A percentile compares a stretch with the other conserved stretches of the same genome.
Conservation (phyloP, 768 basidiomycete species). For the Mycena kentingensis region DNA sequence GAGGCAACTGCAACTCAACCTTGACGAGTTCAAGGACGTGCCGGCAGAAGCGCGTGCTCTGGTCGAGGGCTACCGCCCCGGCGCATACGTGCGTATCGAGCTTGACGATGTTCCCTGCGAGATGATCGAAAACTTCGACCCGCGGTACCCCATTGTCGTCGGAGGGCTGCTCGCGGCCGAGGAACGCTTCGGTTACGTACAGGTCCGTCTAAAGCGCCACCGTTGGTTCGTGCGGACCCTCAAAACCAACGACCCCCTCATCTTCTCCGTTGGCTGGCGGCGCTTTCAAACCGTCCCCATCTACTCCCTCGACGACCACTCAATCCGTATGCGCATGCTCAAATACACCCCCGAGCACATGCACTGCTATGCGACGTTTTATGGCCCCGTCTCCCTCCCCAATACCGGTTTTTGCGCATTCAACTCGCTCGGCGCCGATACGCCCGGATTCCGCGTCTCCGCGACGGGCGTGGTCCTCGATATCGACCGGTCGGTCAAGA, state of each 20-base stretch:
- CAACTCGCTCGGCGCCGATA: constrained; percentile 72
- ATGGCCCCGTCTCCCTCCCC: constrained; percentile 87
- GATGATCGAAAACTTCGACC: constrained; percentile 91
- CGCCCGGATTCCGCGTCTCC: constrained; percentile 80
- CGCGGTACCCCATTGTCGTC: constrained; percentile 85
- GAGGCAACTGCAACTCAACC: constrained; percentile 78
- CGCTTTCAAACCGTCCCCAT: constrained; percentile 94
- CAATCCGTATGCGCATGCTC: constrained; percentile 97
- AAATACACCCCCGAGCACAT: constrained; percentile 99
- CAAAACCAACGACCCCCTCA: constrained; percentile 96
- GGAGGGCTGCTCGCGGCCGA: constrained; percentile 90
- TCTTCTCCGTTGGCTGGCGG: constrained; percentile 97
- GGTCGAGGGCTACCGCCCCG: constrained; percentile 90
- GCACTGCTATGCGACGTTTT: constrained; percentile 99
- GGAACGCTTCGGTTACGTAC: constrained; percentile 90
- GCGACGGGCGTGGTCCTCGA: constrained; percentile 96
- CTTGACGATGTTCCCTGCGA: constrained; percentile 84
- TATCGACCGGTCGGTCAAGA: constrained; percentile 88
- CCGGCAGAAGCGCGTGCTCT: constrained; percentile 76
- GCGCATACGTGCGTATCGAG: constrained; percentile 91
- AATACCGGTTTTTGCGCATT: constrained; percentile 98
- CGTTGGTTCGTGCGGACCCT: constrained; percentile 90
- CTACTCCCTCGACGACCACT: constrained; percentile 96
- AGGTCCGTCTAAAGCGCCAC: constrained; percentile 95
- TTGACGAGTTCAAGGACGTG: constrained; percentile 79